phyloP scores from a whole-genome alignment of 169 alveolate genomes.

The Eimeria falciformis region DNA sequence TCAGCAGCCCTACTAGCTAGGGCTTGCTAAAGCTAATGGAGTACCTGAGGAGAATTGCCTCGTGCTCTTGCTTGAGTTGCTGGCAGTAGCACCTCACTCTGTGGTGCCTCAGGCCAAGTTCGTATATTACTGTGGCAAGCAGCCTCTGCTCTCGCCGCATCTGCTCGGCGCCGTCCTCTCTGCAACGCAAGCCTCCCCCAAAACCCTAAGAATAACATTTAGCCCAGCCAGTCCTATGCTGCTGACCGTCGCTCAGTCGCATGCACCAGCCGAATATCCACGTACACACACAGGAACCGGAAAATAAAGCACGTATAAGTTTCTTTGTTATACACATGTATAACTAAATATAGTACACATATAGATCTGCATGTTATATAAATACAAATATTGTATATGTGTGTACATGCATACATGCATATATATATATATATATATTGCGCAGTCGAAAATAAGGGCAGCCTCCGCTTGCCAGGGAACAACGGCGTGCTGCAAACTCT shows the following conservation, averaged over 20 bases:
- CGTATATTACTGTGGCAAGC: conserved; percentile 64
- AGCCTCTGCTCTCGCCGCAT: conserved; percentile 43
- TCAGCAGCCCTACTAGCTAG: no score
- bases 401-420: no score
- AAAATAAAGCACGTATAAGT: no score
- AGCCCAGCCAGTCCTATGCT: neutral
- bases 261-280: neutral
- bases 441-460: neutral
- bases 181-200: conserved; percentile 10
- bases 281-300: no score
- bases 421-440: neutral
- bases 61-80: conserved; percentile 65
- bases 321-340: no score
- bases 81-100: conserved; percentile 62
- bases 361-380: no score
- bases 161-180: conserved; percentile 64
- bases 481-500: neutral
- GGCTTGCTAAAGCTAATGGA: neutral
- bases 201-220: neutral
- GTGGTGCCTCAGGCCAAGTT: conserved; percentile 47
- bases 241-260: neutral
- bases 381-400: no score
- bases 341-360: no score
- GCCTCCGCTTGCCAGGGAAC: neutral
- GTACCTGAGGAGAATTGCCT: conserved; percentile 65